Conservation (phyloP, 768 basidiomycete genomes). For the Gymnopilus junonius region DNA sequence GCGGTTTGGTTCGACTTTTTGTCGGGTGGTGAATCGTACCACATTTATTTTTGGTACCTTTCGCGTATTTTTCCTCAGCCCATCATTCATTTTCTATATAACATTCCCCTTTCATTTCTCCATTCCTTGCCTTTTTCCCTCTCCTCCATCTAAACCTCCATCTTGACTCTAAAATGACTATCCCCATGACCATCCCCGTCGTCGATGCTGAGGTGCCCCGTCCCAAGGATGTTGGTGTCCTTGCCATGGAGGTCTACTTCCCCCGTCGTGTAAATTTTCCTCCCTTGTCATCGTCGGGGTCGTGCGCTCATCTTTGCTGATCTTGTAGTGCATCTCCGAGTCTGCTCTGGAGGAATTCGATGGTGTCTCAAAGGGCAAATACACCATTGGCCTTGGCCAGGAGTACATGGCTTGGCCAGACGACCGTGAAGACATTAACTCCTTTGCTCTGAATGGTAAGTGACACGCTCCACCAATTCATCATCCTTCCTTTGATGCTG, state of each 20-base stretch:
- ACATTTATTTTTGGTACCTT: conserved; percentile 42
- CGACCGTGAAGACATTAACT: conserved; percentile 99
- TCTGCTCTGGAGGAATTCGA: conserved; percentile 93
- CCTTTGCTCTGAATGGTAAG: conserved; percentile 91
- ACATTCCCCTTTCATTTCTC: conserved; percentile 18
- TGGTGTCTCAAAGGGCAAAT: conserved; percentile 93
- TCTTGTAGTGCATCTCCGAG: conserved; percentile 88
- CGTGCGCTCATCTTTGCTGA: conserved; percentile 13
- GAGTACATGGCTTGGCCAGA: conserved; percentile 99
- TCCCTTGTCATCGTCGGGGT: conserved; percentile 1
- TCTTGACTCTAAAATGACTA: conserved; percentile 13
- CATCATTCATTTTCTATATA: conserved; percentile 40
- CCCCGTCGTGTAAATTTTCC: conserved; percentile 74
- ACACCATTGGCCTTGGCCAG: conserved; percentile 98
- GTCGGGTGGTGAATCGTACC: conserved; percentile 45
- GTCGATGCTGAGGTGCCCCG: conserved; percentile 52
- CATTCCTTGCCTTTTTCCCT: conserved; percentile 17
- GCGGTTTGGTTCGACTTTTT: conserved; percentile 23
- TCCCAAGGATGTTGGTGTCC: conserved; percentile 93
- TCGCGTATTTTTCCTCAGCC: conserved; percentile 40
- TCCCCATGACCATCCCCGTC: conserved; percentile 46
- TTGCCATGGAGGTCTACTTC: conserved; percentile 94
- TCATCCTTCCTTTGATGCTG: neutral
- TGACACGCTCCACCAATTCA: neutral
- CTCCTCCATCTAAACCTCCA: conserved; percentile 15